Base-by-base conservation (phyloP, 768 basidiomycete genomes). In the Boletus coccyginus region DNA sequence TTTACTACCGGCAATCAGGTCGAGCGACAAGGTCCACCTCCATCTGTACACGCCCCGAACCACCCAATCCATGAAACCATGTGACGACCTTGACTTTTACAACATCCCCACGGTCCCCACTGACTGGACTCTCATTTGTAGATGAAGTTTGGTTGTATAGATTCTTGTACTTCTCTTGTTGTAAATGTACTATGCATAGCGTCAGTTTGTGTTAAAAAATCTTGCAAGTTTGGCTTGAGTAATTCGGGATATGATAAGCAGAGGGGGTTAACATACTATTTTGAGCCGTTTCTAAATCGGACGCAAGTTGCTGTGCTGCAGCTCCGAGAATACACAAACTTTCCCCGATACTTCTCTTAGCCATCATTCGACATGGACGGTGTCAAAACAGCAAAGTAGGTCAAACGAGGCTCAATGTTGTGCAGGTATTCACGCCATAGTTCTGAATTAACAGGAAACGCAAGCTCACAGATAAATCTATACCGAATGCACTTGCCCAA, bases 401-500 rank as follows among this genome's bases (percentile, higher is more conserved):
- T 45, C 5, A 33, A 17, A 19, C 7, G 10, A 46, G 21, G 21
- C 21, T 46, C 16, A 5, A 16, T 5, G 39, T n/a, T 12, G 38
- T 27, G 7, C 39, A 19, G 17, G 21, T 6, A n/a, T 29, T 53
- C 27, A 52, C 14, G 24, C 3, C 32, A 38, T 12, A 29, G 19
- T 24, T 17, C 11, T 35, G 38, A 42, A 32, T 44, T 43, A 29
- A 38, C 64, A 92, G 89, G 72, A 85, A 84, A 66, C 81, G 90
- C 48, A 92, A 92, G 70, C 79, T 92, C 35, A 86, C 86, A 2
- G 90, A 92, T 71, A 91, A 87, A 74, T 79, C 81, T 36, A 75
- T 96, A 36, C 90, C 93, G 0, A 85, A 87, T 78, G 83, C 82
- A 50, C 78, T 94, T 36, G 78, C 87, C 6, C 85, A 91, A 57